These are phyloP conservation scores for Solanum corneliomulleri DNA, from an alignment of 257 asterid species.

Conservation along the genomic window DNA sequence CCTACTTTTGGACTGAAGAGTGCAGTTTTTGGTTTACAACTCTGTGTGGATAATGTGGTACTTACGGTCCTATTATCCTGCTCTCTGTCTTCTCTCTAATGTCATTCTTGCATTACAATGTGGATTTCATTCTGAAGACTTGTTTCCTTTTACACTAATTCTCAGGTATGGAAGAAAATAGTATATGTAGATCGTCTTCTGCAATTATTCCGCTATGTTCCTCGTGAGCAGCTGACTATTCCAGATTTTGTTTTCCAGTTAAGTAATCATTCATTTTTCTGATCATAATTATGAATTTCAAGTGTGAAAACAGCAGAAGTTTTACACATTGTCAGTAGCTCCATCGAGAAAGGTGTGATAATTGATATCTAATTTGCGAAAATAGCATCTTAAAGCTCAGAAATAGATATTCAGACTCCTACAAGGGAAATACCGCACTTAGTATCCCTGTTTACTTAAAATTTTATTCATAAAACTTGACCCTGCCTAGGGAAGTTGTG, in stretches of 20 bases:
- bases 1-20: conserved; percentile 89
- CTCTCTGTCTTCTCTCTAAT: not conserved
- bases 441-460: not conserved
- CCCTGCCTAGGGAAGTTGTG: not conserved
- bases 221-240: conserved; percentile 81
- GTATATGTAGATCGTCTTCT: conserved; percentile 87
- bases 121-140: not conserved
- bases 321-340: not conserved
- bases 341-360: not conserved
- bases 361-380: not conserved
- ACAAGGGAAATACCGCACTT: not conserved
- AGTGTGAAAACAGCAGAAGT: not conserved
- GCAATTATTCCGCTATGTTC: conserved; percentile 81
- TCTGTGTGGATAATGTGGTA: conserved; percentile 74
- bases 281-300: not conserved
- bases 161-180: conserved; percentile 94
- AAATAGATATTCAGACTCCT: not conserved
- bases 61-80: not conserved
- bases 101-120: not conserved
- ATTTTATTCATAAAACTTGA: not conserved
- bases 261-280: conserved; percentile 21
- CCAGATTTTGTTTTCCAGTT: conserved; percentile 97
- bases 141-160: not conserved
- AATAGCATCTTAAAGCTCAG: not conserved
- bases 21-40: conserved; percentile 69